These are phyloP conservation scores for Heteromeles arbutifolia DNA, from an alignment of 306 rosid genomes.

Conservation along the genomic window DNA sequence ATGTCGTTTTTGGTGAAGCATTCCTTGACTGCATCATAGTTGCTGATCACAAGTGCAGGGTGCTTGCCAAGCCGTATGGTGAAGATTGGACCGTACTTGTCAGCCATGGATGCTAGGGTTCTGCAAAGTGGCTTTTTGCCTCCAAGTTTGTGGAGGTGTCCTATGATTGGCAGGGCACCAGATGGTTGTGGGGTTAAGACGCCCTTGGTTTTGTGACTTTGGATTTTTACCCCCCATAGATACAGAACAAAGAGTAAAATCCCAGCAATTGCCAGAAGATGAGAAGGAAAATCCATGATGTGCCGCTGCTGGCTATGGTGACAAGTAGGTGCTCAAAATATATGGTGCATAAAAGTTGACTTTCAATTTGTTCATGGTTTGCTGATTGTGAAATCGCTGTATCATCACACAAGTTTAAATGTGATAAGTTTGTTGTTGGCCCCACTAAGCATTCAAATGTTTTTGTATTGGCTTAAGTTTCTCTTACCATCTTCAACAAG, in stretches of 20 bases:
- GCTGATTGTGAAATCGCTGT: neutral
- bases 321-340: neutral
- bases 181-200: constrained; percentile 30
- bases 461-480: too few species aligned
- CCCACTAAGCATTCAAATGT: too few species aligned
- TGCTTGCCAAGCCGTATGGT: constrained; percentile 31
- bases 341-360: neutral
- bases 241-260: constrained; percentile 1
- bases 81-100: constrained; percentile 53
- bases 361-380: neutral
- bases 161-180: constrained; percentile 43
- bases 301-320: neutral
- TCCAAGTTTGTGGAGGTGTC: constrained; percentile 46
- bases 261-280: constrained; percentile 10
- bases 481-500: rapidly evolving
- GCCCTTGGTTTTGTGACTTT: constrained; percentile 12
- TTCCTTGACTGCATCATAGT: constrained; percentile 31
- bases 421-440: too few species aligned
- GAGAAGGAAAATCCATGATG: constrained; percentile 22
- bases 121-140: constrained; percentile 20
- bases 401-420: too few species aligned
- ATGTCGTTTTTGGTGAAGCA: too few species aligned
- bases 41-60: constrained; percentile 35
- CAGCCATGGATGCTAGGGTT: constrained; percentile 35
- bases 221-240: constrained; percentile 11